phyloP scores from a whole-genome alignment of 2,329 filamentous ascomycete species.

The Sporothrix mexicana region DNA sequence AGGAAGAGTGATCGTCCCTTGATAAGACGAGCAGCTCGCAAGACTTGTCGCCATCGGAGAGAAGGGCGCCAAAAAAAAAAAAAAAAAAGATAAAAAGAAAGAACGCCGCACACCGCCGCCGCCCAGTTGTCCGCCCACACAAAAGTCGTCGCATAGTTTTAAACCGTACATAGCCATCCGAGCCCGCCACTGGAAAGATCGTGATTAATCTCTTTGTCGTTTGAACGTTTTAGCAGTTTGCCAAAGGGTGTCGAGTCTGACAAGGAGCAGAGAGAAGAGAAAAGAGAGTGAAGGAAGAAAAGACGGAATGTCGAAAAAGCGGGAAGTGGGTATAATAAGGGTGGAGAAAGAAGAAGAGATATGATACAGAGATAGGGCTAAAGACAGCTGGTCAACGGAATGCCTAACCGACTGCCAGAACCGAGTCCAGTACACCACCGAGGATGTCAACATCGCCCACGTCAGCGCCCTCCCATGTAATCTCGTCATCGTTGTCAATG shows the following conservation, averaged over 20 bases:
- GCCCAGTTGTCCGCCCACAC: conserved; percentile 20
- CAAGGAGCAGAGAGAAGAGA: not conserved
- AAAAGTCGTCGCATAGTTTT: conserved; percentile 13
- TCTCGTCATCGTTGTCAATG: conserved; percentile 57
- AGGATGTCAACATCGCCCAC: conserved; percentile 57
- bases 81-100: conserved; percentile 13
- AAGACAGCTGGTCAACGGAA: not conserved
- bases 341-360: not conserved
- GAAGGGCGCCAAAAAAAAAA: not conserved
- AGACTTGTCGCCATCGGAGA: not conserved
- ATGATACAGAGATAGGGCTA: not conserved
- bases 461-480: conserved; percentile 68
- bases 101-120: conserved; percentile 32
- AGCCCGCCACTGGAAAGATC: conserved; percentile 12
- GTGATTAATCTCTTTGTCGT: not conserved
- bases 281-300: not conserved
- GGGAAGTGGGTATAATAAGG: not conserved
- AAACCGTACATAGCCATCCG: conserved; percentile 9
- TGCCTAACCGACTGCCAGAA: conserved; percentile 53
- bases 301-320: not conserved
- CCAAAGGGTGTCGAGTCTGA: not conserved
- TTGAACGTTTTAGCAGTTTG: not conserved
- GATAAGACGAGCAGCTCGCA: too few species aligned
- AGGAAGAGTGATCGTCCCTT: not conserved
- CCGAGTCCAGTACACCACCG: conserved; percentile 63